Conservation (phyloP, 2,329 filamentous ascomycete genomes). For the Claviceps citrina region DNA sequence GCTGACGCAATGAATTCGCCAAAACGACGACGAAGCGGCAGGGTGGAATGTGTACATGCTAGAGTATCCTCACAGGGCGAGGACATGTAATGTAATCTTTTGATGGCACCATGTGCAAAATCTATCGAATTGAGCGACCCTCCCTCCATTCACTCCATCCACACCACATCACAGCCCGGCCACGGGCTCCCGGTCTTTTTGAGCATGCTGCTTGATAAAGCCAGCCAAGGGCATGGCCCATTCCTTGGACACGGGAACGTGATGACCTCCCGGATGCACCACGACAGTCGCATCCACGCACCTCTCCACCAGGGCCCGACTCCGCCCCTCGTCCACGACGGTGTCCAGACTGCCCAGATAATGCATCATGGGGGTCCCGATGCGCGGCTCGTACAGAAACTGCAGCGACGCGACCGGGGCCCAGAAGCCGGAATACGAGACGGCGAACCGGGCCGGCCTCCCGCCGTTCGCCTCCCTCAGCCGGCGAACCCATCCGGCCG, state of each 20-base stretch:
- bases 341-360: conserved; percentile 73
- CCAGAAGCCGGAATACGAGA: conserved; percentile 65
- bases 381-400: conserved; percentile 54
- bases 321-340: conserved; percentile 68
- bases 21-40: neutral
- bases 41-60: conserved; percentile 17
- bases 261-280: conserved; percentile 78
- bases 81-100: conserved; percentile 15
- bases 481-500: conserved; percentile 26
- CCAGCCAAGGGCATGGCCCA: conserved; percentile 61
- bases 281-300: conserved; percentile 40
- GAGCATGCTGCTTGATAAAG: conserved; percentile 41
- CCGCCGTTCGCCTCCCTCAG: conserved; percentile 35
- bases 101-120: neutral
- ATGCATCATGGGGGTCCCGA: conserved; percentile 65
- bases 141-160: neutral
- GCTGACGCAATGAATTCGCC: neutral
- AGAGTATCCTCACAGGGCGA: conserved; percentile 16
- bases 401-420: conserved; percentile 45
- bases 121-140: no score
- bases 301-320: conserved; percentile 48
- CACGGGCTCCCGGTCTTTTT: conserved; percentile 15
- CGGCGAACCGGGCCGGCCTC: conserved; percentile 48
- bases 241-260: conserved; percentile 69
- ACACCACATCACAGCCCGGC: conserved; percentile 11